Percentiles rank a stretch among this genome's conserved stretches.
Evolutionary conservation across 768 basidiomycete species (phyloP).

Genomic region (Lepiota brunneoincarnata): DNA sequence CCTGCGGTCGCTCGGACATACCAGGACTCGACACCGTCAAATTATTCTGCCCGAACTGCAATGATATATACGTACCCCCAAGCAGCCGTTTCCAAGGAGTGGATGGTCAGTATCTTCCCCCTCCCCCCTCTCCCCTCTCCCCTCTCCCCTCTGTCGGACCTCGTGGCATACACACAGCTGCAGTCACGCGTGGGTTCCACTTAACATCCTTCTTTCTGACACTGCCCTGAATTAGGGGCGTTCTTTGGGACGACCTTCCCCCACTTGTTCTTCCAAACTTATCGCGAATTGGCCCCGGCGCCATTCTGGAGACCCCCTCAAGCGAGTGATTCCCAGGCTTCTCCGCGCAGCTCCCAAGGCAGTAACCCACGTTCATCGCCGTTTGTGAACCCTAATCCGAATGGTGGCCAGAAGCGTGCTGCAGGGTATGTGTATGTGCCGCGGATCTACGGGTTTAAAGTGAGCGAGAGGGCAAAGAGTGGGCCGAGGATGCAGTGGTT

Average conservation of each 20-base stretch:
- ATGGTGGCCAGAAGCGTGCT: conserved; percentile 87
- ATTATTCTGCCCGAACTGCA: conserved; percentile 96
- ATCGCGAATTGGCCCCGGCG: conserved; percentile 90
- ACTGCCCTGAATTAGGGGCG: conserved; percentile 57
- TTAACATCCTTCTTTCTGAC: background rate
- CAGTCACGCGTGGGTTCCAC: background rate
- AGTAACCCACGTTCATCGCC: conserved; percentile 49
- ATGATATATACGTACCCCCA: conserved; percentile 94
- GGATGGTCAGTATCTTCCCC: conserved; percentile 63
- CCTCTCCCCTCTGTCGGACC: background rate
- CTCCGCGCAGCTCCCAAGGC: conserved; percentile 50
- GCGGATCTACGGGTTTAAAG: conserved; percentile 96
- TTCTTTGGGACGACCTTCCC: conserved; percentile 99
- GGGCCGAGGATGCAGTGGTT: conserved; percentile 99
- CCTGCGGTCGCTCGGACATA: conserved; percentile 92
- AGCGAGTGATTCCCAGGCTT: conserved; percentile 55
- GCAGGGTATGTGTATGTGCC: conserved; percentile 86
- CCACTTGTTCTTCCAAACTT: conserved; percentile 97
- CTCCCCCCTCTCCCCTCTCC: no score
- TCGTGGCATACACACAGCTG: background rate
- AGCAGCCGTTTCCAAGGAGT: conserved; percentile 94
- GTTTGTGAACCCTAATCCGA: conserved; percentile 84
- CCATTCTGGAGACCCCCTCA: conserved; percentile 83
- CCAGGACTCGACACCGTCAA: conserved; percentile 98
- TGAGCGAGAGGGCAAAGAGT: conserved; percentile 90